These are phyloP conservation scores for Neurospora terricola DNA, from an alignment of 495 filamentous ascomycete genomes.

Conservation along the genomic window DNA sequence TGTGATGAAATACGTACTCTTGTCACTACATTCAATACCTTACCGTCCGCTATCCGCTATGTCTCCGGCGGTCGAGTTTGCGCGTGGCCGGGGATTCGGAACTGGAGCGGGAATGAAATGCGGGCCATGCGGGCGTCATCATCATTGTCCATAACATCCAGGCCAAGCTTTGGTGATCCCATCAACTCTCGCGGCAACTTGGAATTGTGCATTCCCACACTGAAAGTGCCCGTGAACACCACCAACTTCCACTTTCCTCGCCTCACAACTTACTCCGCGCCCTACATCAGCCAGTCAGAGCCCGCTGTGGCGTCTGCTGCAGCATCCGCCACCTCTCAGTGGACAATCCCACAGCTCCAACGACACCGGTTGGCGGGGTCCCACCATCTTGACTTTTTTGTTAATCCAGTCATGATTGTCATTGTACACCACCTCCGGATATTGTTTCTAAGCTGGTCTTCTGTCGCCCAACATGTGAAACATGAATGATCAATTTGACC, in stretches of 20 bases:
- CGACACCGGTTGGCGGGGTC: not conserved
- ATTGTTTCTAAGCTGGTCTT: not conserved
- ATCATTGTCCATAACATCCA: not conserved
- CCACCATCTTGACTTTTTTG: not conserved
- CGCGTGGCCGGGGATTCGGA: not conserved
- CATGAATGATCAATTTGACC: not conserved
- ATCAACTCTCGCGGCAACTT: not conserved
- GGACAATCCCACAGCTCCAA: conserved; percentile 5
- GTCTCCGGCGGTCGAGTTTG: not conserved
- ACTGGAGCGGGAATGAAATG: not conserved
- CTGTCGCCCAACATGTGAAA: not conserved
- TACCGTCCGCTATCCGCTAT: not conserved
- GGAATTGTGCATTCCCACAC: not conserved
- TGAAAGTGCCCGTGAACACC: not conserved
- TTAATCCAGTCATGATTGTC: not conserved
- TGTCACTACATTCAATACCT: not conserved
- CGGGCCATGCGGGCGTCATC: not conserved
- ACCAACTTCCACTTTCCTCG: not conserved
- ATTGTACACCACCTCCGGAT: not conserved
- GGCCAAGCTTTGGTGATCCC: not conserved
- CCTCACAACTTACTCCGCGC: not conserved
- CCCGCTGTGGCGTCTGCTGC: conserved; percentile 10
- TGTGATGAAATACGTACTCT: not conserved
- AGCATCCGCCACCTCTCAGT: conserved; percentile 4
- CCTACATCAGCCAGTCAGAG: conserved; percentile 11